Evolutionary conservation across 129 eudicot genomes (phyloP).

Genomic region (carrot (Daucus carota)): DH1_v3.0 NC_030382.2:28635501-28636000

Average conservation of each 20-base stretch:
- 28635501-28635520: too few species aligned
- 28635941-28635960: slow-evolving; percentile 44
- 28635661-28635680: not conserved
- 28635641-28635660: not conserved
- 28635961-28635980: slow-evolving; percentile 44
- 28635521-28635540: too few species aligned
- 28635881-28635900: slow-evolving; percentile 36
- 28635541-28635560: not conserved
- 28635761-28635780: not conserved
- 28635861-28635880: slow-evolving; percentile 30
- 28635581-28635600: not conserved
- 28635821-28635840: slow-evolving; percentile 16
- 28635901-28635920: slow-evolving; percentile 44
- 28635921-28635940: slow-evolving; percentile 77
- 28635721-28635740: not conserved
- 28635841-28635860: slow-evolving; percentile 22
- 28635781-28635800: not conserved
- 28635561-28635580: not conserved
- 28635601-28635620: not conserved
- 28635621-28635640: not conserved
- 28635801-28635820: slow-evolving; percentile 12
- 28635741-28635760: not conserved
- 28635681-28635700: not conserved
- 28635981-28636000: slow-evolving; percentile 61
- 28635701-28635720: not conserved